Evolutionary conservation across 768 basidiomycete species (phyloP).

Genomic region (Podaxis mareebaensis): DNA sequence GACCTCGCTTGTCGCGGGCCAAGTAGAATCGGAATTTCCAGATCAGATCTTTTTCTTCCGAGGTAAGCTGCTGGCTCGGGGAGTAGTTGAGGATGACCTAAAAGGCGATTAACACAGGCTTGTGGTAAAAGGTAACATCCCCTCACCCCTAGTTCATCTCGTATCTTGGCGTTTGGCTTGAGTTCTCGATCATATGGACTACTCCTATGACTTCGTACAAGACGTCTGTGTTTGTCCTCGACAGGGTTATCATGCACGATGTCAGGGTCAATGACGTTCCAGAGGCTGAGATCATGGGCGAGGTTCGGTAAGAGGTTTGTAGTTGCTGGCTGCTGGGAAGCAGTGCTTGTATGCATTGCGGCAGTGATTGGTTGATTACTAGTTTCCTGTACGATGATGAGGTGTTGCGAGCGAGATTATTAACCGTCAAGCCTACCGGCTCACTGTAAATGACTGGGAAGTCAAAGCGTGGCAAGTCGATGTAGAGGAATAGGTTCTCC

Average conservation of each 20-base stretch:
- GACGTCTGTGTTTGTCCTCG: slow-evolving; percentile 92
- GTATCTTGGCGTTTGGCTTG: slow-evolving; percentile 94
- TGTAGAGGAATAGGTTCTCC: slow-evolving; percentile 91
- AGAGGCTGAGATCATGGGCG: slow-evolving; percentile 69
- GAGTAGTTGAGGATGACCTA: slow-evolving; percentile 91
- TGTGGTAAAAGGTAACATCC: slow-evolving; percentile 23
- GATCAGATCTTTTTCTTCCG: slow-evolving; percentile 93
- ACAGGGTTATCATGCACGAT: slow-evolving; percentile 92
- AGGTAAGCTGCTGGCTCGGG: slow-evolving; percentile 81
- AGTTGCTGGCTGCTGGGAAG: slow-evolving; percentile 43
- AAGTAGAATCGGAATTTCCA: slow-evolving; percentile 99
- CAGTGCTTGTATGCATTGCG: slow-evolving; percentile 39
- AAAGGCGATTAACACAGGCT: not conserved
- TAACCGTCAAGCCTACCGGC: slow-evolving; percentile 49
- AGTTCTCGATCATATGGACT: slow-evolving; percentile 94
- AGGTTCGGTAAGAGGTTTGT: slow-evolving; percentile 52
- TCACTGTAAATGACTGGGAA: slow-evolving; percentile 97
- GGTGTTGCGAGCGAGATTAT: slow-evolving; percentile 17
- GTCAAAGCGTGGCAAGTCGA: slow-evolving; percentile 95
- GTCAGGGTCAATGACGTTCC: slow-evolving; percentile 92
- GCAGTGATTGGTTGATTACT: slow-evolving; percentile 18
- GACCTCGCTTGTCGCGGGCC: slow-evolving; percentile 84
- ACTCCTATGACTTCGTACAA: slow-evolving; percentile 93
- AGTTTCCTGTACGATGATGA: slow-evolving; percentile 21
- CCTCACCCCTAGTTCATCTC: slow-evolving; percentile 85